Base-by-base conservation (phyloP, 2,329 filamentous ascomycete genomes). In the Lojkania enalia region DNA sequence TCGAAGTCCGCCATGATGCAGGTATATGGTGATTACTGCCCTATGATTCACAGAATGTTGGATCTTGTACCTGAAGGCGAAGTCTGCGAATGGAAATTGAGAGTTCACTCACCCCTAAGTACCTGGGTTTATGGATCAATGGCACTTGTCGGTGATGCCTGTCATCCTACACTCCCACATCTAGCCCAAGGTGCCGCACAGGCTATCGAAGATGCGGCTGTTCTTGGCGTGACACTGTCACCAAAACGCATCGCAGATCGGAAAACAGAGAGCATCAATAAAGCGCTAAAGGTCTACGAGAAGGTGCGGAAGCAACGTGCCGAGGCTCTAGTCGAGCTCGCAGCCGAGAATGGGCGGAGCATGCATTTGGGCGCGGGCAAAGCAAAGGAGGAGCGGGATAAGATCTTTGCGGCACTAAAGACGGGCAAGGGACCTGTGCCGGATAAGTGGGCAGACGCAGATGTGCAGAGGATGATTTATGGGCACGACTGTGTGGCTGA, bases 41-140 rank as follows among this genome's bases (percentile, higher is more conserved):
- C 82, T 1, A 76, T 78, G 60, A 75, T 86, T 2, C 77, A 78
- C 48, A 74, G 77, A 16, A 79, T 86, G 77, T 71, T 86, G 12
- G 71, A 82, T 48, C 70, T 82, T 13, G 82, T 85, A 0, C 81
- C 81, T 0, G 78, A 82, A 35, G 82, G 82, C n/a, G 81, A 83
- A 51, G 77, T 87, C 4, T 80, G 82, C 52, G 83, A 87, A 61
- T 87, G 84, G 81, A 83, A 82, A 52, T 69, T 87, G 33, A 72
- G 81, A 19, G 78, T 82, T 3, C 82, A 86, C 58, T 76, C 80
- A 27, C 82, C 82, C 0, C 66, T 87, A 3, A 77, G 78, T 0
- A 83, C 79, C 3, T 87, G 84, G 84, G 72, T 82, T 0, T 69
- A 79, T 27, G 75, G 76, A 9, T 72, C 67, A 9, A 70, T 74